Evolutionary conservation across 1,139 yeast genomes (phyloP), one percentile per base, ranked within the genome.

Genomic region (Saccharomyces hybrid): DNA sequence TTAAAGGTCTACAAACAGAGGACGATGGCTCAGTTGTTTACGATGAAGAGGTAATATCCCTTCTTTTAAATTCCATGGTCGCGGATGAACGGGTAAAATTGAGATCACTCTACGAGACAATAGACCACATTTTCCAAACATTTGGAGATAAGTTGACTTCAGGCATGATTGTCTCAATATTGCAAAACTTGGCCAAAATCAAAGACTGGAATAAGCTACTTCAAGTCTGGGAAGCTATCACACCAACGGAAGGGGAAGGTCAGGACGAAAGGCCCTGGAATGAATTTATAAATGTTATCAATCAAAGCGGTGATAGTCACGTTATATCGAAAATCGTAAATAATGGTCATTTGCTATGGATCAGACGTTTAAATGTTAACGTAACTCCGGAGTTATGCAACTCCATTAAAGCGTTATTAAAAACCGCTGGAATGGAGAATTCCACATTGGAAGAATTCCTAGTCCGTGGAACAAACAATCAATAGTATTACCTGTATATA

Each of bases 241-340:
- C 55, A 11, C 50, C 51, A 14, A 51, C 46, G 28, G 29, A 54
- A 26, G 47, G 38, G 6, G 57, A 57, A 14, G 58, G 56, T 4
- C 56, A 51, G 20, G 68, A 65, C 47, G 50, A 50, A 20, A 60
- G 67, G 28, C 69, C 68, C 2, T 66, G 70, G 70, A 46, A 49
- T 5, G 53, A 58, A 6, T 60, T 63, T n/a, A 38, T 66, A 27
- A 49, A 59, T 27, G 34, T 57, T 20, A 31, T 65, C 1, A 56
- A 57, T 2, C 56, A 59, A 13, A 57, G 62, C 2, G 51, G 53
- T 8, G 61, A 64, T 46, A 11, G 27, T 8, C 41, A 46, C 16
- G 31, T 61, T 13, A 56, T 60, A 53, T 52, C 54, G 14, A 53
- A 56, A 23, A 46, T 64, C 5, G 49, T 66, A 3, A 54, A 56